Percentiles rank a stretch among this genome's conserved stretches.
Conservation (phyloP, 2,329 filamentous ascomycete species). For the Sporothrix globosa region DNA sequence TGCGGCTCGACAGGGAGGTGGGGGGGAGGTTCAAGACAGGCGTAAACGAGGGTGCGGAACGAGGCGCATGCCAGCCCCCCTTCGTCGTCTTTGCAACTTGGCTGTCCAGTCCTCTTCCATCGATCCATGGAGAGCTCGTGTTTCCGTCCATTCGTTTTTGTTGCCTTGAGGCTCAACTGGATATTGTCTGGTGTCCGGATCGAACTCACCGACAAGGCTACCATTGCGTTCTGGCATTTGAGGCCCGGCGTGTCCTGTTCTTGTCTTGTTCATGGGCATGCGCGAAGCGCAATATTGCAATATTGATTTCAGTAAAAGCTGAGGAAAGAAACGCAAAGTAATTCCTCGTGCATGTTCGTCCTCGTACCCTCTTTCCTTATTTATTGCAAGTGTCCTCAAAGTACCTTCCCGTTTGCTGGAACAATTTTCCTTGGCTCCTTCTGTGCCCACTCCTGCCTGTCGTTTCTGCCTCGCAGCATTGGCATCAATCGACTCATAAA, state of each 20-base stretch:
- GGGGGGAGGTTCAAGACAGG: constrained; percentile 8
- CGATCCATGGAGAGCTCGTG: background rate
- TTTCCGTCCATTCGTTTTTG: background rate
- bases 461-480: constrained; percentile 15
- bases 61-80: constrained; percentile 25
- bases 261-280: background rate
- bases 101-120: background rate
- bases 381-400: background rate
- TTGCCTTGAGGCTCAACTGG: constrained; percentile 1
- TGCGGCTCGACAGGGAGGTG: background rate
- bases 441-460: background rate
- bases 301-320: constrained; percentile 10
- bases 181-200: background rate
- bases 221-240: constrained; percentile 1
- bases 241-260: background rate
- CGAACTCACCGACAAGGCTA: constrained; percentile 15
- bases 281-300: constrained; percentile 2
- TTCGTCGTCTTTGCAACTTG: background rate
- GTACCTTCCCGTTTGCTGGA: background rate
- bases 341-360: background rate
- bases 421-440: constrained; percentile 4
- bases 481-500: constrained; percentile 7
- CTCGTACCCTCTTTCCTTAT: background rate
- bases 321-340: constrained; percentile 1
- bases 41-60: background rate